Evolutionary conservation across 345 rosid species (phyloP), one percentile per base, ranked within the genome.

Genomic region (Eucalyptus guilfoylei): DNA sequence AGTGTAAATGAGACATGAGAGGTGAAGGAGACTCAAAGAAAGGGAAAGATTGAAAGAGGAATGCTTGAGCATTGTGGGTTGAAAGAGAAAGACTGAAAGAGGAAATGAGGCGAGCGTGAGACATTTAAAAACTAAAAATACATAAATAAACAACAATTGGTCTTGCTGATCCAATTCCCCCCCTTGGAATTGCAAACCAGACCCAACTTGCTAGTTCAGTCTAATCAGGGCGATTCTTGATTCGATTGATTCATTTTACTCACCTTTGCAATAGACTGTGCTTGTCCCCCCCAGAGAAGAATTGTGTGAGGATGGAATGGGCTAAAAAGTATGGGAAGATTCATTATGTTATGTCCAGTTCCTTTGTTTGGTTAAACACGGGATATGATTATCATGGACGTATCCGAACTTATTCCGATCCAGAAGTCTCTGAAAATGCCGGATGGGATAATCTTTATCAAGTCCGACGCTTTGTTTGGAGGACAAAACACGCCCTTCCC

Each of bases 151-250:
- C 0, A 52, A 52, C 26, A 52, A 21, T 52, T 21, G 26, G 5
- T 52, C 58, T 52, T 52, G 58, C 24, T 2, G 2, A 21, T 52
- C 58, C 26, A 1, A 52, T 52, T 52, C 11, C 24, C 58, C 54
- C 58, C 26, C 11, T 52, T 8, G 5, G 26, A 21, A 21, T 0
- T 21, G 2, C 5, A 52, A 52, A 52, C 11, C 0, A 21, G 2
- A 21, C 0, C 58, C 0, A 52, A 52, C 26, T 0, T 4, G 5
- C 58, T 0, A 4, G 5, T 52, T 52, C 0, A 8, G 5, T 52
- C 5, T 1, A 52, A 52, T 0, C 0, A 21, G 5, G 58, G 0
- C 2, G 5, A 52, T 52, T 52, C 11, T 52, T 52, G 58, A 8
- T 52, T 52, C 0, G 11, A 52, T 52, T 52, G 58, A 11, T 8